These are phyloP conservation scores for Aspergillus affinis DNA, from an alignment of 495 filamentous ascomycete species.

Conservation along the genomic window DNA sequence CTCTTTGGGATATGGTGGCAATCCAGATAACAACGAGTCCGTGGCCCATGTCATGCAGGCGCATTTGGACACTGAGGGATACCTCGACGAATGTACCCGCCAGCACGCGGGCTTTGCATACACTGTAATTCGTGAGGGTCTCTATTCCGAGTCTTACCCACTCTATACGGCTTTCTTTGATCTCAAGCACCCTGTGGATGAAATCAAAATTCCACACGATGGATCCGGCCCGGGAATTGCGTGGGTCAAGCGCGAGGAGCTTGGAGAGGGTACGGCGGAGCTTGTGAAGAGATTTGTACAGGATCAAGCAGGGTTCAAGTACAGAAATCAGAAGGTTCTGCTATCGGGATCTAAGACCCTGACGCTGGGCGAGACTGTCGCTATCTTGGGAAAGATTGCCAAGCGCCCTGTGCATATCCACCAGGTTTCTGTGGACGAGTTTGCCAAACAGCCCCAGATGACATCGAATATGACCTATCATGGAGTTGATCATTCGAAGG, in stretches of 20 bases:
- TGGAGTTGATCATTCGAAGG: slow-evolving; percentile 17
- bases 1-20: slow-evolving; percentile 52
- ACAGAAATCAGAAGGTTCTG: slow-evolving; percentile 30
- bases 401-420: slow-evolving; percentile 26
- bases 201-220: slow-evolving; percentile 45
- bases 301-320: slow-evolving; percentile 20
- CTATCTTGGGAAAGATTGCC: slow-evolving; percentile 26
- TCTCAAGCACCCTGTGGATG: slow-evolving; percentile 14
- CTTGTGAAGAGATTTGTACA: slow-evolving; percentile 24
- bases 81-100: slow-evolving; percentile 38
- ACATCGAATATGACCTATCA: slow-evolving; percentile 21
- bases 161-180: slow-evolving; percentile 62
- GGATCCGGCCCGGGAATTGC: slow-evolving; percentile 38
- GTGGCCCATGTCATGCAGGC: slow-evolving; percentile 59
- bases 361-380: slow-evolving; percentile 37
- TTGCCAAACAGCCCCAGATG: slow-evolving; percentile 27
- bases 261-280: slow-evolving; percentile 43
- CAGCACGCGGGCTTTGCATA: slow-evolving; percentile 27
- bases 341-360: slow-evolving; percentile 35
- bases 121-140: slow-evolving; percentile 57
- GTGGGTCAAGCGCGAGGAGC: slow-evolving; percentile 46
- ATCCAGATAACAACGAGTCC: slow-evolving; percentile 34
- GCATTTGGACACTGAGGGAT: slow-evolving; percentile 59
- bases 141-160: slow-evolving; percentile 62
- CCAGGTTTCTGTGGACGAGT: slow-evolving; percentile 41